Evolutionary conservation across 164 flowering plant genomes (phyloP).

Genomic region (Kalanchoe fedtschenkoi): DNA sequence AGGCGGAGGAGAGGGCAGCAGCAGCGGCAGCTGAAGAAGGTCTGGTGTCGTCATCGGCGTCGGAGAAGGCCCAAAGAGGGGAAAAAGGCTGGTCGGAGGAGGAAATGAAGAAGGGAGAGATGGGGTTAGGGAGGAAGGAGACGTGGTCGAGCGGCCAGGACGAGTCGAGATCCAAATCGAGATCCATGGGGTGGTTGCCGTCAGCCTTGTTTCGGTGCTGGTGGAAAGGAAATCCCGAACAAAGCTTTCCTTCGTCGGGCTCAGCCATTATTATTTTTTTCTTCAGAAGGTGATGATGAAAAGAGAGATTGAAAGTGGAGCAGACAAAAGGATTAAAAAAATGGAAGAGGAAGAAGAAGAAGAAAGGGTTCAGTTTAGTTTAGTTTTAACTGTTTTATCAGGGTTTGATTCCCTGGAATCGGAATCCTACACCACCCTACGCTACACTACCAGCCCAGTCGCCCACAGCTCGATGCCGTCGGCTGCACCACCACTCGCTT

Average conservation of each 20-base stretch:
- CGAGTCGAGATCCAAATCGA: slow-evolving; percentile 27
- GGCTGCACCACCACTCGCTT: too few species aligned
- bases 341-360: too few species aligned
- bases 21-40: slow-evolving; percentile 6
- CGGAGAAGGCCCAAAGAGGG: slow-evolving; percentile 72
- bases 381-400: too few species aligned
- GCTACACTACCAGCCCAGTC: too few species aligned
- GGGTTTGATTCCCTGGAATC: too few species aligned
- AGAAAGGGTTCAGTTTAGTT: too few species aligned
- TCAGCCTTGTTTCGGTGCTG: background rate
- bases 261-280: background rate
- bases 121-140: slow-evolving; percentile 27
- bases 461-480: too few species aligned
- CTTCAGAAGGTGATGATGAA: too few species aligned
- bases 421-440: too few species aligned
- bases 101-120: slow-evolving; percentile 29
- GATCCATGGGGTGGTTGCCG: slow-evolving; percentile 43
- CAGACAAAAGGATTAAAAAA: too few species aligned
- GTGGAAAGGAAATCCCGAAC: background rate
- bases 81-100: slow-evolving; percentile 54
- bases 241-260: background rate
- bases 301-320: too few species aligned
- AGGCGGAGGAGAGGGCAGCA: slow-evolving; percentile 1
- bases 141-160: slow-evolving; percentile 69
- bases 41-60: slow-evolving; percentile 25